Conservation (phyloP, 2,329 filamentous ascomycete genomes). For the Cyclaneusma minus region DNA sequence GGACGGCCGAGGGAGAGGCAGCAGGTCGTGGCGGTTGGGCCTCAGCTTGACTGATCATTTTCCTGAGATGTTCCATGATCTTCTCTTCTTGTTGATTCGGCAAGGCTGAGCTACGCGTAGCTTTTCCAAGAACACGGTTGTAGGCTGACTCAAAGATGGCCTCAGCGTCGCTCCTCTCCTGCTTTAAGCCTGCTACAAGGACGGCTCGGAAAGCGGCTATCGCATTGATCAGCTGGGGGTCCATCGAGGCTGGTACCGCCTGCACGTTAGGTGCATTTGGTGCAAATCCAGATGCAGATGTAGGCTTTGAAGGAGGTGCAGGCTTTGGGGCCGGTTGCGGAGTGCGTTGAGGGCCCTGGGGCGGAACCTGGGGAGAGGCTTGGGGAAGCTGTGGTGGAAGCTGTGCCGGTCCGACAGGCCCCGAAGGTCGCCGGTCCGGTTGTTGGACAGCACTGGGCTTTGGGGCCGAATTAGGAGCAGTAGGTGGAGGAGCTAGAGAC, state of each 20-base stretch:
- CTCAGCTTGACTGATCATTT: conserved; percentile 11
- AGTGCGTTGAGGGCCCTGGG: neutral
- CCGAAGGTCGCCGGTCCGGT: too few species aligned
- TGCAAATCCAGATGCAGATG: conserved; percentile 1
- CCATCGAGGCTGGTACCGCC: neutral
- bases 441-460: too few species aligned
- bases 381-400: too few species aligned
- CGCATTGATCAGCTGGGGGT: conserved; percentile 9
- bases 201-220: conserved; percentile 13
- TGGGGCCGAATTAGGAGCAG: conserved; percentile 1
- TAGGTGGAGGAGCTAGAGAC: neutral
- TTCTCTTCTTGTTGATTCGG: conserved; percentile 9
- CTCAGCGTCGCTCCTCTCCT: conserved; percentile 9
- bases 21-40: too few species aligned
- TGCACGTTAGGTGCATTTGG: neutral
- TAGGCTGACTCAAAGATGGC: conserved; percentile 16
- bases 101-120: conserved; percentile 5
- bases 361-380: neutral
- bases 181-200: conserved; percentile 6
- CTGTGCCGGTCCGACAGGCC: too few species aligned
- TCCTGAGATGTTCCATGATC: conserved; percentile 14
- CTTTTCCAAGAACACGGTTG: conserved; percentile 14
- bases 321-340: too few species aligned
- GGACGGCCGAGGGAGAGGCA: too few species aligned
- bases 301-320: conserved; percentile 4